Base-by-base conservation (phyloP, 768 basidiomycete species). In the Xanthoconium purpureum region DNA sequence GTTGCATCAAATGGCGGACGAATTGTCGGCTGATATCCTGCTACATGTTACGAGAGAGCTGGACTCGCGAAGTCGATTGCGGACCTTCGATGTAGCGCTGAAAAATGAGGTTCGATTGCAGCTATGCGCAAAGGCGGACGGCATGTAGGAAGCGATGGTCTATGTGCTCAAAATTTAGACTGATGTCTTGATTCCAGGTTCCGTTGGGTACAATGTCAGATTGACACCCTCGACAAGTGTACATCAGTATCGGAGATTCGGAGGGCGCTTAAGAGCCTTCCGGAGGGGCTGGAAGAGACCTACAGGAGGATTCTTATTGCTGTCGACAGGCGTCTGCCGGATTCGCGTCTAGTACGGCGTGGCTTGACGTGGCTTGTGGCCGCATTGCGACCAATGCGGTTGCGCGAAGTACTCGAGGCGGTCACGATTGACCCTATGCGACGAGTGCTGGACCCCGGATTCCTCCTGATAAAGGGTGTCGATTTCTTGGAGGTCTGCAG, bases 271-370 rank as follows among this genome's bases (percentile, higher is more conserved):
- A 11, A 55, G 12, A 50, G 49, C 18, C 63, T 63, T 14, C 62
- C 62, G 1, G 45, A 43, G 10, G 62, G 65, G 32, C 24, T 66
- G 2, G 57, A 68, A 20, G 66, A 66, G 36, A 68, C 66, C 0
- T 63, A 66, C 17, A 47, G 62, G 15, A 58, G 66, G 11, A 68
- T 66, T 20, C 54, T 68, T 4, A 29, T 44, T 5, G 42, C 44
- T 2, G 54, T 68, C 0, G 48, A 66, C n/a, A 30, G 32, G 5
- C 29, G 18, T 8, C 46, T 3, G 0, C 2, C 18, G 0, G 42
- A 57, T 7, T 47, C 40, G 12, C 9, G 18, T 10, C 32, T 51
- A 8, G 63, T 45, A 3, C 50, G 47, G 0, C 53, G 56, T 45
- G 63, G 15, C 9, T 40, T 64, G 32, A 24, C 48, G 13, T 64